Base-by-base conservation (phyloP, 768 basidiomycete genomes). In the Wakefieldia striispora region DNA sequence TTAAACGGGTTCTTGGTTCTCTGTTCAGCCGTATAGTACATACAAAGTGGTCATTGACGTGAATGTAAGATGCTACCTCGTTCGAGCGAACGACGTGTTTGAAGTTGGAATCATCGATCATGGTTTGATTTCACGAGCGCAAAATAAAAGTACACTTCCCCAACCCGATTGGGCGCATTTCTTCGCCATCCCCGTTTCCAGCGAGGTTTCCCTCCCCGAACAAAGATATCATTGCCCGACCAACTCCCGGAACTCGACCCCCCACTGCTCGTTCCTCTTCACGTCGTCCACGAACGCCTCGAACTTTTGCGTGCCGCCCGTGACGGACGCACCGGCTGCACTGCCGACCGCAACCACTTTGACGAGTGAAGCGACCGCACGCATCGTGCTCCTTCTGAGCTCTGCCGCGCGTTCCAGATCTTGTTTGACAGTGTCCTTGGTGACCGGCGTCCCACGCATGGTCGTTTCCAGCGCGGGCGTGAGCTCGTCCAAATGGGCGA, bases 371-470 rank as follows among this genome's bases (percentile, higher is more conserved):
- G 84, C 91, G 38, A 95, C 82, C 6, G 93, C 92, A 34, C 95
- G 75, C 53, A 97, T 74, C 7, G 91, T 91, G 60, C 91, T 93
- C 54, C 90, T 76, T 71, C 97, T 94, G 52, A 97, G 76, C 68
- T 97, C 95, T 23, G 90, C 90, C 9, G 88, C 83, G 17, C 88
- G 80, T 69, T 91, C 90, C 39, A 93, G 65, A 57, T 93, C 91
- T 66, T 93, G 91, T 70, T 97, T 98, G 41, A 97, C 95, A 0
- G 92, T 91, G 63, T 98, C 95, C 72, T 97, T 97, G 45, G 90
- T 91, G 36, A 91, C 81, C 6, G 80, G 85, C 7, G 88, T 81
- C 1, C 91, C 91, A 63, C 92, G 89, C 83, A 97, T 92, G 34
- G 91, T 88, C 68, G 84, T 83, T 66, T 91, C 88, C 53, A 97